phyloP scores from a whole-genome alignment of 2,329 filamentous ascomycete genomes.

The Geosmithia putterillii region DNA sequence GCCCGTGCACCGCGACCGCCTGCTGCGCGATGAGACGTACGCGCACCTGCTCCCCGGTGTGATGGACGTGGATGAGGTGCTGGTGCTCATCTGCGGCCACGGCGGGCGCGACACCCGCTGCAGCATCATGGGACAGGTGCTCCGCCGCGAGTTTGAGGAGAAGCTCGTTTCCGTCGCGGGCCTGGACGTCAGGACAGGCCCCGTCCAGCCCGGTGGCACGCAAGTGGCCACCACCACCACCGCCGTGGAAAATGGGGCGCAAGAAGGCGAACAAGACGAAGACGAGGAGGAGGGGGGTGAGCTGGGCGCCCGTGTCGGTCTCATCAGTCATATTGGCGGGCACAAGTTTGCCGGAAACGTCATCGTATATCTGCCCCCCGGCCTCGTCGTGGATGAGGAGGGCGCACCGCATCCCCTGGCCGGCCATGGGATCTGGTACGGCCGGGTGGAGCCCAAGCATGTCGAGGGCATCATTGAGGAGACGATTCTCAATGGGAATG shows the following conservation, averaged over 20 bases:
- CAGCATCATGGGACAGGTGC: slow-evolving; percentile 63
- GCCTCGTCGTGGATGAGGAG: slow-evolving; percentile 17
- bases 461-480: slow-evolving; percentile 65
- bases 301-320: slow-evolving; percentile 45
- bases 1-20: slow-evolving; percentile 40
- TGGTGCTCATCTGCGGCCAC: slow-evolving; percentile 85
- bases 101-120: slow-evolving; percentile 72
- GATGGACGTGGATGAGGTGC: slow-evolving; percentile 49
- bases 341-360: slow-evolving; percentile 82
- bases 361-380: slow-evolving; percentile 64
- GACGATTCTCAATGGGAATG: slow-evolving; percentile 53
- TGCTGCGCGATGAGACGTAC: slow-evolving; percentile 37
- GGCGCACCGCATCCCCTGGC: slow-evolving; percentile 44
- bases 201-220: slow-evolving; percentile 18
- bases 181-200: slow-evolving; percentile 32
- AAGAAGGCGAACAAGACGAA: too few species aligned
- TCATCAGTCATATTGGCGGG: slow-evolving; percentile 71
- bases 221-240: slow-evolving; percentile 9
- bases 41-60: slow-evolving; percentile 42
- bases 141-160: slow-evolving; percentile 57
- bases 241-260: too few species aligned
- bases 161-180: slow-evolving; percentile 34
- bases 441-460: slow-evolving; percentile 60
- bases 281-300: slow-evolving; percentile 1
- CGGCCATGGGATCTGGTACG: slow-evolving; percentile 73